These are phyloP conservation scores for Begonia loranthoides DNA, from an alignment of 306 rosid species.

Conservation along the genomic window DNA sequence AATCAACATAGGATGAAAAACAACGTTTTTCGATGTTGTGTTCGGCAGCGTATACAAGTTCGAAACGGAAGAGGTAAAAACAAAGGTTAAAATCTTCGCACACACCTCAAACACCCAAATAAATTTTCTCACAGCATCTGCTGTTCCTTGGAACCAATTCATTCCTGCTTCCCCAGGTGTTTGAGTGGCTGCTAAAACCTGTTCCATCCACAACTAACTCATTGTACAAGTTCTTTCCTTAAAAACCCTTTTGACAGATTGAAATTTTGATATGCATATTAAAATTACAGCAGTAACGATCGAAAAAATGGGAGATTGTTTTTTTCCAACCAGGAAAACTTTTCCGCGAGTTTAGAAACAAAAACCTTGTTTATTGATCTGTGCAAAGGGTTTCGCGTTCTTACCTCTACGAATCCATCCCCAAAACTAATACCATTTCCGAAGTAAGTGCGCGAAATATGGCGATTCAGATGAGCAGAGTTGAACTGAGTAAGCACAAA, in stretches of 20 bases:
- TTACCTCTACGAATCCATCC: slow-evolving; percentile 44
- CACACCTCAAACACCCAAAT: slow-evolving; percentile 37
- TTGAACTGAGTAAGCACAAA: slow-evolving; percentile 37
- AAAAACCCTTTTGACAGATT: no score
- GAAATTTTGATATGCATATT: no score
- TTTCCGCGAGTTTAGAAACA: no score
- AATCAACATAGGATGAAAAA: no score
- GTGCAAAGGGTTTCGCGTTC: neutral
- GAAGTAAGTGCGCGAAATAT: slow-evolving; percentile 33
- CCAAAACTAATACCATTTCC: slow-evolving; percentile 35
- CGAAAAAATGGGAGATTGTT: no score
- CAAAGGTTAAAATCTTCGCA: slow-evolving; percentile 1
- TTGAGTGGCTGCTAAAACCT: slow-evolving; percentile 41
- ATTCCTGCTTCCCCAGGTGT: slow-evolving; percentile 38
- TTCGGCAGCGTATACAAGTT: no score
- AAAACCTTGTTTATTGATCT: neutral
- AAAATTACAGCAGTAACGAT: no score
- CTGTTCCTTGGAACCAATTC: slow-evolving; percentile 52
- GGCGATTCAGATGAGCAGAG: slow-evolving; percentile 37
- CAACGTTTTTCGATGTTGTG: no score
- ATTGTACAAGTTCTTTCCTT: no score
- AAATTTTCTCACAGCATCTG: slow-evolving; percentile 45
- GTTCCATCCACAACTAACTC: neutral
- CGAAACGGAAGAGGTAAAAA: neutral
- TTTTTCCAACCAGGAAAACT: no score